These are phyloP conservation scores for Ganoderma boninense DNA, from an alignment of 1,284 basidiomycete genomes.

Conservation along the genomic window DNA sequence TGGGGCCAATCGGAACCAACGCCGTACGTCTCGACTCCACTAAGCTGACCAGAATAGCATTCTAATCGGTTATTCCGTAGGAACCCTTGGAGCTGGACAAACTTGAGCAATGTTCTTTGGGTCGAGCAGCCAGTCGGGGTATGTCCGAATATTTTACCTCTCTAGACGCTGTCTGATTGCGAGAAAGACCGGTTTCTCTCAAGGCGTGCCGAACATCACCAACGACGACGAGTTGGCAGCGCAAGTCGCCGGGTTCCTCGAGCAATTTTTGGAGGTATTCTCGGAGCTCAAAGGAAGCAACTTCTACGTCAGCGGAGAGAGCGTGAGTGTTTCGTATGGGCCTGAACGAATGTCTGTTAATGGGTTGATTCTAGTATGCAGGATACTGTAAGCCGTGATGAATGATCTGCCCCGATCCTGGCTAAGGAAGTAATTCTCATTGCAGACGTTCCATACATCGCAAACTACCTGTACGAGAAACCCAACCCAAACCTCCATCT, in stretches of 20 bases:
- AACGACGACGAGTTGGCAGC: constrained; percentile 50
- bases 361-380: constrained; percentile 42
- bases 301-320: constrained; percentile 48
- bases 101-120: constrained; percentile 54
- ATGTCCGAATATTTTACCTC: constrained; percentile 32
- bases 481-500: constrained; percentile 46
- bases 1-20: constrained; percentile 64
- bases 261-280: constrained; percentile 50
- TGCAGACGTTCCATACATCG: constrained; percentile 50
- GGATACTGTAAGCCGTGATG: constrained; percentile 43
- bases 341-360: background rate
- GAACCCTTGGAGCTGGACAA: constrained; percentile 51
- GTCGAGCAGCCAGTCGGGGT: constrained; percentile 59
- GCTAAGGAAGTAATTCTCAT: too few species aligned
- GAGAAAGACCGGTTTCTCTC: constrained; percentile 46
- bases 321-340: constrained; percentile 26
- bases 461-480: constrained; percentile 50
- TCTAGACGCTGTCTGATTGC: background rate
- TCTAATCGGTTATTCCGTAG: constrained; percentile 21
- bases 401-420: background rate
- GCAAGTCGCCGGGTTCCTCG: constrained; percentile 47
- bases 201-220: constrained; percentile 44
- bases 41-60: background rate
- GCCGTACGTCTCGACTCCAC: constrained; percentile 39
- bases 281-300: constrained; percentile 48